A percentile compares a stretch with the other conserved stretches of the same genome.
phyloP scores from a whole-genome alignment of 139 green algal genomes.

The Coelastrella sp. region DNA sequence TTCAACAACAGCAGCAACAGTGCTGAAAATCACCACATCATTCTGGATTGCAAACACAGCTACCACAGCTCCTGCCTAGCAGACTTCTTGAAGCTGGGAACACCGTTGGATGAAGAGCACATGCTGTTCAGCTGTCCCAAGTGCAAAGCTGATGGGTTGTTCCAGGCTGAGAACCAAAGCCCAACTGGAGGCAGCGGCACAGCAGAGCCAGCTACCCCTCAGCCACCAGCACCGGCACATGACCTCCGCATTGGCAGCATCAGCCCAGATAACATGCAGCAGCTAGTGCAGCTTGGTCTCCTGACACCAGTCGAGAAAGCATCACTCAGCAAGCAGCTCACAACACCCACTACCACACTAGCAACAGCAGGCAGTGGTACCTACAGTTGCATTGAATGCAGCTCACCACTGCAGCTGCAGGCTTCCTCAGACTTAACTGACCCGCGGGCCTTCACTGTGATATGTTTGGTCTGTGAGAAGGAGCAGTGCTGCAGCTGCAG shows the following conservation, averaged over 20 bases:
- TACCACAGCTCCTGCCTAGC: not conserved
- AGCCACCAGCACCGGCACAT: not conserved
- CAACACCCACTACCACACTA: not conserved
- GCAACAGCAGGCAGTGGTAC: not conserved
- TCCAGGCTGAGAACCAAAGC: not conserved
- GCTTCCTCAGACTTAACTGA: not conserved
- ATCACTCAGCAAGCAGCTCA: not conserved
- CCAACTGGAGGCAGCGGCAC: no score
- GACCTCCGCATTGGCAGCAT: not conserved
- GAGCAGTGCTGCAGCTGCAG: not conserved
- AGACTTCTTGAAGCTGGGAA: not conserved
- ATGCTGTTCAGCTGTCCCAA: not conserved
- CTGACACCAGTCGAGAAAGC: not conserved
- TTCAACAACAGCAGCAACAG: not conserved
- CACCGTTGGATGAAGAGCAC: not conserved
- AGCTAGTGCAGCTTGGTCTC: not conserved
- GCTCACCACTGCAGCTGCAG: not conserved
- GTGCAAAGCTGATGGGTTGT: not conserved
- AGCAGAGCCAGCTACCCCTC: no score
- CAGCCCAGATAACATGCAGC: not conserved
- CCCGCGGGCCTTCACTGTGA: not conserved
- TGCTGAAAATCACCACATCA: not conserved
- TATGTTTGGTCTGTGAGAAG: not conserved
- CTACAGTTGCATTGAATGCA: not conserved
- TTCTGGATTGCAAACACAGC: not conserved